phyloP scores from a whole-genome alignment of 1,284 basidiomycete species.

The Porogramme epimiltina region DNA sequence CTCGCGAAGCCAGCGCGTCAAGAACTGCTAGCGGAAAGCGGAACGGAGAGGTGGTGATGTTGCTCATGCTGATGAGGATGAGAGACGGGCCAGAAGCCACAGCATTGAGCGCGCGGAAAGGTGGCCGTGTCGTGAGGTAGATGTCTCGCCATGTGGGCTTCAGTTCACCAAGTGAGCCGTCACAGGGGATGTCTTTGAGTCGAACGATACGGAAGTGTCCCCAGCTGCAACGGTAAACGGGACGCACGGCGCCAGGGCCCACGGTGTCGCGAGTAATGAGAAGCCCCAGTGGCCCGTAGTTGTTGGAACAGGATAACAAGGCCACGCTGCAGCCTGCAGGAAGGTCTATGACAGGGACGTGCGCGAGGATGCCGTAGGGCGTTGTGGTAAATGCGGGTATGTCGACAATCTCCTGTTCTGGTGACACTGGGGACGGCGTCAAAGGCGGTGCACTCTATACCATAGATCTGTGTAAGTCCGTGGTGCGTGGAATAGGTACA shows the following conservation, averaged over 20 bases:
- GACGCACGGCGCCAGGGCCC: neutral
- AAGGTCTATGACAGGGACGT: slow-evolving; percentile 1
- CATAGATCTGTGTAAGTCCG: neutral
- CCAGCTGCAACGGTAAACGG: neutral
- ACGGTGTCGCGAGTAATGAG: neutral
- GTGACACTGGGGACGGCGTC: neutral
- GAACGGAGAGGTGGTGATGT: neutral
- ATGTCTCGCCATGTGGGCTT: neutral
- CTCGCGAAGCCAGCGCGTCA: neutral
- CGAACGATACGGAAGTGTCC: too few species aligned
- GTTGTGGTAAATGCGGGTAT: slow-evolving; percentile 1
- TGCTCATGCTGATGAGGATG: neutral
- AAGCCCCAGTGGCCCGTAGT: neutral
- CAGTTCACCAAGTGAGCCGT: neutral
- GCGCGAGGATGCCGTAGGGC: neutral
- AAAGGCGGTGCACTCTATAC: neutral
- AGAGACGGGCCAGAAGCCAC: too few species aligned
- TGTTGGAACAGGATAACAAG: neutral
- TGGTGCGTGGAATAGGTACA: neutral
- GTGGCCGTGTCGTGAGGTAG: neutral
- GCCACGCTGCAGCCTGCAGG: neutral
- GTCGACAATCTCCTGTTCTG: too few species aligned
- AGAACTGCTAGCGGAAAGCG: neutral
- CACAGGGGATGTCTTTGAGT: neutral
- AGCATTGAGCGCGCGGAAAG: neutral